Conservation (phyloP, 352 stramenopile genomes). For the Phytophthora fragariaefolia region DNA sequence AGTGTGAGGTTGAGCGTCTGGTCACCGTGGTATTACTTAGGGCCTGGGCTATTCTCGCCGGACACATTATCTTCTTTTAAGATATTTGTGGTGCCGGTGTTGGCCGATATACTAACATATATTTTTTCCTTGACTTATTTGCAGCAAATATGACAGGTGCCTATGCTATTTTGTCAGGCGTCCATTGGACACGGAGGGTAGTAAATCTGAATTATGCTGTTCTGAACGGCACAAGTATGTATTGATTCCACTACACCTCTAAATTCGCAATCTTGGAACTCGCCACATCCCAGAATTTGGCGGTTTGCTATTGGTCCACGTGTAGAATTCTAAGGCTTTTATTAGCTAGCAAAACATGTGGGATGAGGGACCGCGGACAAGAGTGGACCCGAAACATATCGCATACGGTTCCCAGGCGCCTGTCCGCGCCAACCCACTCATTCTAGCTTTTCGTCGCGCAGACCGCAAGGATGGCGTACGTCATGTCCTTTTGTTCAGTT, state of each 20-base stretch:
- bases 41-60: too few species aligned
- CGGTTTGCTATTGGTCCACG: slow-evolving; percentile 1
- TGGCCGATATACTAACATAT: too few species aligned
- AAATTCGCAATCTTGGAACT: background rate
- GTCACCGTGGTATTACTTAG: too few species aligned
- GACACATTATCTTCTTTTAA: too few species aligned
- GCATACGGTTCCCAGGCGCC: background rate
- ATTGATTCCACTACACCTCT: slow-evolving; percentile 10
- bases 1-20: too few species aligned
- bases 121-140: too few species aligned
- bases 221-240: slow-evolving; percentile 8
- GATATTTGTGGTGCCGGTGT: too few species aligned
- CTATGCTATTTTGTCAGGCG: too few species aligned
- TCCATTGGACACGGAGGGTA: background rate
- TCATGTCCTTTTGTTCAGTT: slow-evolving; percentile 6
- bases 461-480: background rate
- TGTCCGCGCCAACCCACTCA: background rate
- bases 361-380: background rate
- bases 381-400: background rate
- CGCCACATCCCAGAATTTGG: background rate
- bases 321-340: background rate
- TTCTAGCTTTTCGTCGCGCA: slow-evolving; percentile 1
- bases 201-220: slow-evolving; percentile 6
- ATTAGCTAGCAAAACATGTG: slow-evolving; percentile 6
- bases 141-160: too few species aligned